Base-by-base conservation (phyloP, 257 asterid species). In the Gentiana macrophylla region DNA sequence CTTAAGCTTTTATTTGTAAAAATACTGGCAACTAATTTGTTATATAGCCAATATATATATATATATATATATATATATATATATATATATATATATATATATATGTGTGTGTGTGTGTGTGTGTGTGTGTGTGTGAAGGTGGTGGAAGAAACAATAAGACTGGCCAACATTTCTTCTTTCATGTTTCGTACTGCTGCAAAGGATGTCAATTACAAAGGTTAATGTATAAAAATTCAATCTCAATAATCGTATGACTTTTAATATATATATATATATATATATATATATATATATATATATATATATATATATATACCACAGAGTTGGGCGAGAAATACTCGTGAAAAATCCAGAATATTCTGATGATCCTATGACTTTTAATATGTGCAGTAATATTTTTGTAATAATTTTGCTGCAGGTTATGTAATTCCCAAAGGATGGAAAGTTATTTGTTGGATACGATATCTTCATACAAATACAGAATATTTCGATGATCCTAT, bases 351-450 rank as follows among this genome's bases (percentile, higher is more conserved):
- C 92, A 1, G 78, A 75, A 38, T 52, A 73, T 67, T 83, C 76
- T 61, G 82, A 78, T n/a, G 81, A 83, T 58, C 88, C 88, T 0
- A 15, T 71, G 68, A 12, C 73, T 47, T 83, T 83, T 56, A 83
- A 80, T 47, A 15, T 15, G 24, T 15, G 24, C 24, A 15, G 24
- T 15, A 15, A 15, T 15, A 15, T 15, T 15, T 15, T 15, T 15
- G 24, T 15, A 15, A 15, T 15, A 15, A 15, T 15, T 15, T 15
- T 15, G 24, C 24, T 15, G 24, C 24, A 15, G 24, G 24, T 15
- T 70, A 74, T 48, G 77, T 12, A 64, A 83, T 83, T 32, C 88
- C 88, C 0, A 80, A 75, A 62, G 88, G 85, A 4, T 83, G 88
- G 88, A 71, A 70, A 60, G 75, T 83, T 24, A 49, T 69, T 5